Base-by-base conservation (phyloP, 2,329 filamentous ascomycete genomes). In the Alternaria arborescens region DNA sequence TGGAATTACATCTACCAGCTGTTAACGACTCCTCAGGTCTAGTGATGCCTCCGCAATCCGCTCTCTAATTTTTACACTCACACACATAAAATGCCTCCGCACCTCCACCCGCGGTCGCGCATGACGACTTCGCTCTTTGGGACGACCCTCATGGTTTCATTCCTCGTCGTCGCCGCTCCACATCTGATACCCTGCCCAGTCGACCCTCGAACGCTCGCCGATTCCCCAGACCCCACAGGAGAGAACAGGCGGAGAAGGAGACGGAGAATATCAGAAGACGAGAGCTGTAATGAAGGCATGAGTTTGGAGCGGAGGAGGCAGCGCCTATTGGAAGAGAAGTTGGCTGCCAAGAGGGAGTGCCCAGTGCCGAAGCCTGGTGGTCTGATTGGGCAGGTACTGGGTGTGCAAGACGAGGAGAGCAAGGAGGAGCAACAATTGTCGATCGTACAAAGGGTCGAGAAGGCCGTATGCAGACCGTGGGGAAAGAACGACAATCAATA, bases 111-210 rank as follows among this genome's bases (percentile, higher is more conserved):
- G 34, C 90, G 94, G 79, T 98, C 94, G 69, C 90, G 92, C 72
- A 92, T 93, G 82, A 99, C 95, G 71, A 94, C 91, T 58, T 95
- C 93, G 46, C 89, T 99, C 62, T 99, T 99, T 82, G 93, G 93
- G 52, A 92, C 91, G n/a, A 98, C 94, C 1, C 87, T 98, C 55
- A 85, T 92, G 64, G 89, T 93, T 32, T 95, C 91, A 70, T 97
- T 99, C 79, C 86, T 97, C 65, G 94, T 99, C 64, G 95, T 99
- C 54, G 92, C 88, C 30, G 84, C 97, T 44, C 95, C 95, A 22
- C 95, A 99, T 78, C 77, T 96, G 30, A 87, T 99, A 18, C 95
- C 95, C 1, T 99, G 95, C 77, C 95, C 95, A 1, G 92, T 93
- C 28, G 81, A 82, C 46, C 92, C 92, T 2, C 86, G 91, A 66